Evolutionary conservation across 805 yeast species (phyloP).

Genomic region (Candida maesae): DNA sequence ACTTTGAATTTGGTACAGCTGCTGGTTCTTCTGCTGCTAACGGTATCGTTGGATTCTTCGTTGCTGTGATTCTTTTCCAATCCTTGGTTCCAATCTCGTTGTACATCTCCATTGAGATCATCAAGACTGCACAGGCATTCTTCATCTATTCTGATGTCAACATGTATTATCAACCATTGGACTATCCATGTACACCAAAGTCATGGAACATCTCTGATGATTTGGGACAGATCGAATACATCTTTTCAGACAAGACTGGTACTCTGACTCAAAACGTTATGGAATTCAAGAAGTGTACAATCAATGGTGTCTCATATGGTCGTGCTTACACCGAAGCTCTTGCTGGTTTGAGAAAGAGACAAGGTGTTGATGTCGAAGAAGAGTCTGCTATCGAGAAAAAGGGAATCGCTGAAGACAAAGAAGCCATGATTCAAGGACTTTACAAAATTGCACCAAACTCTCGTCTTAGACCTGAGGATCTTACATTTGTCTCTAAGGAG

Average conservation of each 20-base stretch:
- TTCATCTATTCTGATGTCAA: constrained; percentile 73
- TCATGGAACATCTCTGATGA: constrained; percentile 86
- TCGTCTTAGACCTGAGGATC: constrained; percentile 50
- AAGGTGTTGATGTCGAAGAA: constrained; percentile 69
- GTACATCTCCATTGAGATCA: constrained; percentile 77
- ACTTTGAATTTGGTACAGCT: constrained; percentile 65
- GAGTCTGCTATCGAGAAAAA: constrained; percentile 50
- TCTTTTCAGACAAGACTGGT: constrained; percentile 83
- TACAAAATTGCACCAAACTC: constrained; percentile 35
- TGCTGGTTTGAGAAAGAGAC: constrained; percentile 73
- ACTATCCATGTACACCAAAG: constrained; percentile 80
- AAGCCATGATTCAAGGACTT: constrained; percentile 51
- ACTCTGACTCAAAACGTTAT: constrained; percentile 79
- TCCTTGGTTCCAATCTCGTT: constrained; percentile 80
- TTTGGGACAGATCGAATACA: constrained; percentile 80
- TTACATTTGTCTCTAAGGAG: constrained; percentile 66
- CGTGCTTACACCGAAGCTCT: constrained; percentile 80
- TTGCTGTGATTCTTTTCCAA: constrained; percentile 71
- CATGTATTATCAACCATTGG: constrained; percentile 65
- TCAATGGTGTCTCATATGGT: constrained; percentile 70
- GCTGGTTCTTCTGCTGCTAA: constrained; percentile 63
- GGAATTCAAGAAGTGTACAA: constrained; percentile 82
- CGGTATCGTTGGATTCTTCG: constrained; percentile 72
- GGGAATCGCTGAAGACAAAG: constrained; percentile 54
- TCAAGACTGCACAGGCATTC: constrained; percentile 77